Evolutionary conservation across 2,329 filamentous ascomycete species (phyloP).

Genomic region (Capronia americana): DNA sequence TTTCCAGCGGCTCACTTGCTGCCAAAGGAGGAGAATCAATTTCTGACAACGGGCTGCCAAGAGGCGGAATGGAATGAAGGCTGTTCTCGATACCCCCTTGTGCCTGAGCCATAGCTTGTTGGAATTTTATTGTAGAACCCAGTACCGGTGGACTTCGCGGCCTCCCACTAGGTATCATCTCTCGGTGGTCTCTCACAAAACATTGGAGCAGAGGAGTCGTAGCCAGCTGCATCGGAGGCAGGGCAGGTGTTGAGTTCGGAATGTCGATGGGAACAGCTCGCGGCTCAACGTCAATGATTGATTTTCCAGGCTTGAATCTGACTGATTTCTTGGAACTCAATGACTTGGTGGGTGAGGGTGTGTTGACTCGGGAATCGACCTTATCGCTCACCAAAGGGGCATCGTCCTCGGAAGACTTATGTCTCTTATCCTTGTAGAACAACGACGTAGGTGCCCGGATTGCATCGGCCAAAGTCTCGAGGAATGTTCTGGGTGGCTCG

Average conservation of each 20-base stretch:
- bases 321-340: conserved; percentile 33
- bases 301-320: conserved; percentile 27
- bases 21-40: conserved; percentile 8
- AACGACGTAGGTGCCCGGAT: conserved; percentile 28
- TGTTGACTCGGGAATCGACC: neutral
- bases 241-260: conserved; percentile 28
- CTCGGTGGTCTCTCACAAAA: conserved; percentile 18
- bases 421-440: conserved; percentile 32
- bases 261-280: conserved; percentile 35
- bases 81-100: conserved; percentile 10
- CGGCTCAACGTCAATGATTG: conserved; percentile 24
- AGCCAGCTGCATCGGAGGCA: conserved; percentile 32
- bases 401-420: neutral
- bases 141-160: conserved; percentile 27
- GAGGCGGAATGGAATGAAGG: neutral
- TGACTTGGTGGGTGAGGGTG: neutral
- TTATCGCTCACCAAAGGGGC: neutral
- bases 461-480: conserved; percentile 30
- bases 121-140: conserved; percentile 26
- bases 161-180: conserved; percentile 31
- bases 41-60: conserved; percentile 1
- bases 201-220: conserved; percentile 26
- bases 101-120: conserved; percentile 22
- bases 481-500: conserved; percentile 28
- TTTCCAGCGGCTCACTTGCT: conserved; percentile 8